These are phyloP conservation scores for Boletus eberwhitei DNA, from an alignment of 768 basidiomycete species.

Conservation along the genomic window DNA sequence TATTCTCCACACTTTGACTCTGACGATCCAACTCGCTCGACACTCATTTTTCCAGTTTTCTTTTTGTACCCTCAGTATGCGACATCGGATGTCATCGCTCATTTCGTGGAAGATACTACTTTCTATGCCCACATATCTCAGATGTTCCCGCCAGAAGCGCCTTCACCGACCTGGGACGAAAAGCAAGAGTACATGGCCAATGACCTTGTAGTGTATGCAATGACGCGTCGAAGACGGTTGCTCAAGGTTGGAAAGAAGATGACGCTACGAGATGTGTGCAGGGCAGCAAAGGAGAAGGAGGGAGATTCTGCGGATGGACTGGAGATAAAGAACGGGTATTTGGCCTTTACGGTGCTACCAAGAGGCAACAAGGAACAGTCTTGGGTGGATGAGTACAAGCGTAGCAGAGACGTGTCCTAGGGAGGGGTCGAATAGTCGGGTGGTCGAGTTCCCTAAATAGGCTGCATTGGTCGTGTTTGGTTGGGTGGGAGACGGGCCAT, in stretches of 20 bases:
- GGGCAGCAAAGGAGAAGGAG: conserved; percentile 55
- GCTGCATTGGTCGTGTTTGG: conserved; percentile 32
- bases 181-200: conserved; percentile 61
- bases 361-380: conserved; percentile 72
- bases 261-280: conserved; percentile 75
- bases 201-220: conserved; percentile 77
- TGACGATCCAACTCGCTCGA: conserved; percentile 54
- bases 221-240: conserved; percentile 69
- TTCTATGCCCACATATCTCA: conserved; percentile 71
- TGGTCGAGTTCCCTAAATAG: conserved; percentile 15
- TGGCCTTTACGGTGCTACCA: conserved; percentile 76
- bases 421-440: background rate
- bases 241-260: conserved; percentile 92
- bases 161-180: conserved; percentile 74
- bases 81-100: conserved; percentile 83
- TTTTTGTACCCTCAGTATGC: conserved; percentile 91
- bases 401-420: conserved; percentile 34
- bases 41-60: conserved; percentile 82
- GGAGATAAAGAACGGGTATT: conserved; percentile 77
- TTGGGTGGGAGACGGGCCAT: conserved; percentile 2
- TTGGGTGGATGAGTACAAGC: conserved; percentile 90
- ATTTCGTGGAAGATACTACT: conserved; percentile 81
- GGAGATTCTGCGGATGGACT: conserved; percentile 71
- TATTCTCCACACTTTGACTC: conserved; percentile 65
- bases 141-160: conserved; percentile 78